Evolutionary conservation across 225 moss, liverwort and hornwort species (phyloP).

Genomic region (Neckera pumila): DNA sequence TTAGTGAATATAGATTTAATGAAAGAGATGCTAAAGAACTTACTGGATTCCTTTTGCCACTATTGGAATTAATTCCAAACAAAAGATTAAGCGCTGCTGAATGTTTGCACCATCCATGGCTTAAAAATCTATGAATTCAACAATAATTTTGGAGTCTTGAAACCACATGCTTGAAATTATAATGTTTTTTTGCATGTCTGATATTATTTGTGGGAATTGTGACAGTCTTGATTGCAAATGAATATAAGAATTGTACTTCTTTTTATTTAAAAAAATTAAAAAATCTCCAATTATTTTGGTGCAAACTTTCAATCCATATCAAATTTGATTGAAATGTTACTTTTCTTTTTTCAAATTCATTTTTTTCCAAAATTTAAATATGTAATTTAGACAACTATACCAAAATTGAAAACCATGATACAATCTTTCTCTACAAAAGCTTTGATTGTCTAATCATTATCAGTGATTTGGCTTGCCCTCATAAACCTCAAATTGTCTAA

Average conservation of each 20-base stretch:
- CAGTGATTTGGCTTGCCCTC: not conserved
- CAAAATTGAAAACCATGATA: not conserved
- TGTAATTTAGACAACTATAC: no score
- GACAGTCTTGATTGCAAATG: not conserved
- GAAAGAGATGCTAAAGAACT: conserved; percentile 49
- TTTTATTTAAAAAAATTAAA: no score
- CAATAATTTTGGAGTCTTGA: not conserved
- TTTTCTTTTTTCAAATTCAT: no score
- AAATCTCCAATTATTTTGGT: rapidly evolving
- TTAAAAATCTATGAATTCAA: not conserved
- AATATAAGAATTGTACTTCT: no score
- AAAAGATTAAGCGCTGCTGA: conserved; percentile 44
- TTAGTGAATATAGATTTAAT: conserved; percentile 45
- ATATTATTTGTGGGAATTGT: not conserved
- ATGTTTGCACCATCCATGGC: conserved; percentile 56
- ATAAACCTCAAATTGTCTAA: not conserved
- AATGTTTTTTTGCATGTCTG: no score
- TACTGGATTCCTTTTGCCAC: conserved; percentile 26
- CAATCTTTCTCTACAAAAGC: no score
- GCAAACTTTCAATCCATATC: not conserved
- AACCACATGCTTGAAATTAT: not conserved
- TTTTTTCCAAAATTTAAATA: no score
- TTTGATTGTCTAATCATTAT: not conserved
- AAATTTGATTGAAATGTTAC: no score
- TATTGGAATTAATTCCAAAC: conserved; percentile 52